Evolutionary conservation across 108 stramenopile species (phyloP).

Genomic region (Mayamaea pseudoterrestris): DNA sequence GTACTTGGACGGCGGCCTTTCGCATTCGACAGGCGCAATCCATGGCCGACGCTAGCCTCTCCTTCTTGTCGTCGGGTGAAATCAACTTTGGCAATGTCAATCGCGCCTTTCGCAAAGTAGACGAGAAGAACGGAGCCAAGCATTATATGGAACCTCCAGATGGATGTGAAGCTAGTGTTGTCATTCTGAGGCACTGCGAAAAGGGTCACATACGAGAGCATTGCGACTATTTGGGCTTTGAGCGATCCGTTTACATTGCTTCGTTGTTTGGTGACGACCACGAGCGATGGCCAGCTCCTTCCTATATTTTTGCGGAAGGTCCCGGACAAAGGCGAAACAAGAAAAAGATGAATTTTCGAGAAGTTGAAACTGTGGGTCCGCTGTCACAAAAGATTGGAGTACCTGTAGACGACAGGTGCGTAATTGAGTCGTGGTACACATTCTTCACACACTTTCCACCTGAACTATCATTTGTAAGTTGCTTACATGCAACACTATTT

Average conservation of each 20-base stretch:
- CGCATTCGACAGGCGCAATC: not conserved
- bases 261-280: slow-evolving; percentile 22
- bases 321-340: slow-evolving; percentile 9
- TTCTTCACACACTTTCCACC: too few species aligned
- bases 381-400: slow-evolving; percentile 10
- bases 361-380: slow-evolving; percentile 19
- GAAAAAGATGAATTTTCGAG: slow-evolving; percentile 17
- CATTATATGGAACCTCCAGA: not conserved
- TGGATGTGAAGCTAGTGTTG: slow-evolving; percentile 9
- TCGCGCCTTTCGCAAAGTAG: not conserved
- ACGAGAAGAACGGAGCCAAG: not conserved
- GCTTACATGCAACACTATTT: too few species aligned
- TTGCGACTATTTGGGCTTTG: slow-evolving; percentile 20
- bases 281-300: slow-evolving; percentile 22
- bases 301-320: slow-evolving; percentile 18
- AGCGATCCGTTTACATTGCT: slow-evolving; percentile 20
- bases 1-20: too few species aligned
- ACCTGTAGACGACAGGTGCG: slow-evolving; percentile 10
- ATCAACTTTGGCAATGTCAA: slow-evolving; percentile 8
- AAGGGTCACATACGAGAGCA: slow-evolving; percentile 23
- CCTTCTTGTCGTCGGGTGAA: slow-evolving; percentile 14
- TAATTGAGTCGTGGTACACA: too few species aligned
- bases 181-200: slow-evolving; percentile 20
- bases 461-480: too few species aligned
- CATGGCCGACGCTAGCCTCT: slow-evolving; percentile 4